phyloP scores from a whole-genome alignment of 768 basidiomycete genomes.

The Boletus rubropictus region DNA sequence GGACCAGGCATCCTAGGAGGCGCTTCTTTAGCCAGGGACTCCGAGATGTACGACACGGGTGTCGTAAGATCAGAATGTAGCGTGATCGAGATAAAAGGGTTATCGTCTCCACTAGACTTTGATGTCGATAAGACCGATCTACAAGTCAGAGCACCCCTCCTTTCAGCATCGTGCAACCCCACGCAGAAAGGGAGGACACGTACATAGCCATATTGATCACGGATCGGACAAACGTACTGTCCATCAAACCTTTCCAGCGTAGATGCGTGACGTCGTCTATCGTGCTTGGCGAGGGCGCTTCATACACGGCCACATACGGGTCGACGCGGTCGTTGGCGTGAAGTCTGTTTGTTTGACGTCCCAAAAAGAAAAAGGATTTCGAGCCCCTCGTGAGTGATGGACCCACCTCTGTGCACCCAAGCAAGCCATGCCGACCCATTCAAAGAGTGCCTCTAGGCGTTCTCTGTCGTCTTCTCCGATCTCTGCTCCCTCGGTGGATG shows the following conservation, averaged over 20 bases:
- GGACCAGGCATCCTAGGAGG: constrained; percentile 39
- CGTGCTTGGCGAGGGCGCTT: constrained; percentile 41
- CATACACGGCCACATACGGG: constrained; percentile 65
- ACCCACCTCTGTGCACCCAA: constrained; percentile 60
- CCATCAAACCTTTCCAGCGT: constrained; percentile 56
- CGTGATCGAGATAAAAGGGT: constrained; percentile 15
- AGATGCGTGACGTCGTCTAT: constrained; percentile 48
- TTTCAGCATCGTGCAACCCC: background rate
- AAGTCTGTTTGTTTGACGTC: constrained; percentile 36
- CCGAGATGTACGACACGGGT: constrained; percentile 50
- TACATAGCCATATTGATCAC: constrained; percentile 43
- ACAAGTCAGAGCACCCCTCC: background rate
- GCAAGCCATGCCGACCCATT: constrained; percentile 70
- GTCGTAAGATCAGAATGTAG: constrained; percentile 37
- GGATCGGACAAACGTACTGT: constrained; percentile 45
- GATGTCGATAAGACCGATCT: constrained; percentile 11
- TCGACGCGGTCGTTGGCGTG: constrained; percentile 58
- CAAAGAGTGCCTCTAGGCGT: constrained; percentile 45
- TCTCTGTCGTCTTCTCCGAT: constrained; percentile 47
- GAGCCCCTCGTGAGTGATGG: too few relatives aligned
- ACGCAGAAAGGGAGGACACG: background rate
- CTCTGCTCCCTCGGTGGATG: constrained; percentile 25
- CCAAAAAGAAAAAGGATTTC: background rate
- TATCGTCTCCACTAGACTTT: constrained; percentile 2
- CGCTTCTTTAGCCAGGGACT: constrained; percentile 16